Base-by-base conservation (phyloP, 768 basidiomycete species). In the Amanita polypyramis region DNA sequence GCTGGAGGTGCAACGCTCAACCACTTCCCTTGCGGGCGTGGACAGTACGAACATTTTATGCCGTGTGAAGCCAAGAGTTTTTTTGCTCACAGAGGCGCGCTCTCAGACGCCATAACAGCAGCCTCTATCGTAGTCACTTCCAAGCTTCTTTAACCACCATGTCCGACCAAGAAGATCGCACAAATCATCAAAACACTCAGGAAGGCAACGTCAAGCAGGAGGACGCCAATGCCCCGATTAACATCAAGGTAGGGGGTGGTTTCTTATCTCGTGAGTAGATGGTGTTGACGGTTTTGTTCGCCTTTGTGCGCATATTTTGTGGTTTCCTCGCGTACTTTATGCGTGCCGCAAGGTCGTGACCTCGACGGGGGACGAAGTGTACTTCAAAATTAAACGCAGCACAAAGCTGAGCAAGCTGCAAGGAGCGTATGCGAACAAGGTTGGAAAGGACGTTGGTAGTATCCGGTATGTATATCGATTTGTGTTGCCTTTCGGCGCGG, bases 351-450 rank as follows among this genome's bases (percentile, higher is more conserved):
- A 91, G 88, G 88, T 91, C 41, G 76, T 83, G 38, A 81, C 77
- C 55, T 74, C 84, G 32, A 62, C 68, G 10, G 89, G 88, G 49
- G 88, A 93, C 29, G 91, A 94, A 62, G 88, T 95, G 21, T 95
- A 86, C 68, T 96, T 96, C 77, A 95, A 96, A 76, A 94, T 96
- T 69, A 96, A 94, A 70, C 79, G 85, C 60, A 86, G 76, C 65
- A 94, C 92, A 37, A 92, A 85, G 70, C 67, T 96, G 56, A 86
- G 80, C 73, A 96, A 95, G 70, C 77, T 95, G 20, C 88, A 92
- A 62, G 86, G 80, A 52, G 92, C 92, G 37, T 96, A 96, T 65
- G 92, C 92, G 47, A 79, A 72, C 62, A 92, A 93, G 60, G 90
- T 95, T 12, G 92, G 92, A 50, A 92, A 92, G 65, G 90, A 94